These are phyloP conservation scores for Penicillium argentinense DNA, from an alignment of 495 filamentous ascomycete genomes.

Conservation along the genomic window DNA sequence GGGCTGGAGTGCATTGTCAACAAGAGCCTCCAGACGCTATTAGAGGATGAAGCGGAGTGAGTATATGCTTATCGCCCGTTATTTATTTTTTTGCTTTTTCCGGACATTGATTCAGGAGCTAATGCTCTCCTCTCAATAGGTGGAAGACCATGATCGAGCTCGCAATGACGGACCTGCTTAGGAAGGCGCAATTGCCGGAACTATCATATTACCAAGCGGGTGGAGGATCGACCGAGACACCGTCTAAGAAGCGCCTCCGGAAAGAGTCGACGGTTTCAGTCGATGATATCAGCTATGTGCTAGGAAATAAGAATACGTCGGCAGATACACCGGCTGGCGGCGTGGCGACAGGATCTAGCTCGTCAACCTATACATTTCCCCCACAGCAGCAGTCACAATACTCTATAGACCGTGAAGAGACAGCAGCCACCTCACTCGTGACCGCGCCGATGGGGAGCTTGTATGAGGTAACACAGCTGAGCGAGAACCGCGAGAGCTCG, in stretches of 20 bases:
- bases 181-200: slow-evolving; percentile 46
- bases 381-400: slow-evolving; percentile 36
- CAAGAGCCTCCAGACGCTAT: slow-evolving; percentile 55
- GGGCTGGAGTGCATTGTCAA: slow-evolving; percentile 54
- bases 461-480: slow-evolving; percentile 60
- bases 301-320: slow-evolving; percentile 16
- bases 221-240: slow-evolving; percentile 35
- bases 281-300: slow-evolving; percentile 26
- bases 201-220: slow-evolving; percentile 46
- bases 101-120: too few relatives aligned
- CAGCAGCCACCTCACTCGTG: slow-evolving; percentile 43
- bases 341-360: slow-evolving; percentile 15
- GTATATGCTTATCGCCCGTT: slow-evolving; percentile 6
- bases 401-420: slow-evolving; percentile 45
- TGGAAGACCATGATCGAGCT: slow-evolving; percentile 50
- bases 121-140: too few relatives aligned
- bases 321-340: slow-evolving; percentile 10
- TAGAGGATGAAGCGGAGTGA: slow-evolving; percentile 52
- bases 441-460: slow-evolving; percentile 59
- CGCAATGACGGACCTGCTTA: slow-evolving; percentile 46
- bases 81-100: background rate
- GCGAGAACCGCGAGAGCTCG: slow-evolving; percentile 43
- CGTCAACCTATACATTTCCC: slow-evolving; percentile 18
- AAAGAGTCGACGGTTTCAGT: slow-evolving; percentile 42
- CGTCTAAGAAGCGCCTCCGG: slow-evolving; percentile 36